Conservation (phyloP, 129 eudicot genomes). For the Escallonia rubra region DNA sequence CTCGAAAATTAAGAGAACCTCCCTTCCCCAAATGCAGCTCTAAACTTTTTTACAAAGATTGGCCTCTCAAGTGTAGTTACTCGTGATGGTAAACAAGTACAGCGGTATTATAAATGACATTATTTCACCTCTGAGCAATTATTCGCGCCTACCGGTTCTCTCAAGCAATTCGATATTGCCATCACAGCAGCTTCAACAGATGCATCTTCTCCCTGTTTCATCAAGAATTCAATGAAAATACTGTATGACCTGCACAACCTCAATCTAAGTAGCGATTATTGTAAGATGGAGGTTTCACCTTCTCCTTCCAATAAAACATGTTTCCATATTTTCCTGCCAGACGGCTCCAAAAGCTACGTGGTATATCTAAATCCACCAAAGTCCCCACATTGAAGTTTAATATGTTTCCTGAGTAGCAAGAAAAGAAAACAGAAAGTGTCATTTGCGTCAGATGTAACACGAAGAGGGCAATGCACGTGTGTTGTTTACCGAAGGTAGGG, state of each 20-base stretch:
- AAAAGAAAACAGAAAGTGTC: background rate
- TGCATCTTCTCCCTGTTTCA: conserved; percentile 87
- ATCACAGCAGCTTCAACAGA: conserved; percentile 96
- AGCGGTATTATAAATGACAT: conserved; percentile 6
- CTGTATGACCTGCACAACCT: background rate
- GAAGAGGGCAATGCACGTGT: background rate
- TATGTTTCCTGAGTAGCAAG: conserved; percentile 55
- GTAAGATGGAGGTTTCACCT: conserved; percentile 32
- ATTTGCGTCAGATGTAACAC: background rate
- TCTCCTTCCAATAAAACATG: conserved; percentile 95
- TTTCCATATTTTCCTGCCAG: conserved; percentile 93
- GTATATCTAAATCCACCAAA: conserved; percentile 78
- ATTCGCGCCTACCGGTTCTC: conserved; percentile 87
- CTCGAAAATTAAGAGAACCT: too few relatives aligned
- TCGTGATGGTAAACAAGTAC: background rate
- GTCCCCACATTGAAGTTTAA: conserved; percentile 90
- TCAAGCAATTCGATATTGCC: conserved; percentile 83
- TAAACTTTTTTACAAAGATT: background rate
- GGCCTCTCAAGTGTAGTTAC: background rate
- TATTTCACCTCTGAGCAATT: conserved; percentile 90
- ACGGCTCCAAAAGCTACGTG: conserved; percentile 98
- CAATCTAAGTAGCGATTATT: background rate
- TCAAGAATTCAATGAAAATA: background rate
- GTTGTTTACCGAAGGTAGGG: conserved; percentile 83
- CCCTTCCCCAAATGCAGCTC: too few relatives aligned